Conservation (phyloP, 2,329 filamentous ascomycete genomes). For the Clonostachys solani region DNA sequence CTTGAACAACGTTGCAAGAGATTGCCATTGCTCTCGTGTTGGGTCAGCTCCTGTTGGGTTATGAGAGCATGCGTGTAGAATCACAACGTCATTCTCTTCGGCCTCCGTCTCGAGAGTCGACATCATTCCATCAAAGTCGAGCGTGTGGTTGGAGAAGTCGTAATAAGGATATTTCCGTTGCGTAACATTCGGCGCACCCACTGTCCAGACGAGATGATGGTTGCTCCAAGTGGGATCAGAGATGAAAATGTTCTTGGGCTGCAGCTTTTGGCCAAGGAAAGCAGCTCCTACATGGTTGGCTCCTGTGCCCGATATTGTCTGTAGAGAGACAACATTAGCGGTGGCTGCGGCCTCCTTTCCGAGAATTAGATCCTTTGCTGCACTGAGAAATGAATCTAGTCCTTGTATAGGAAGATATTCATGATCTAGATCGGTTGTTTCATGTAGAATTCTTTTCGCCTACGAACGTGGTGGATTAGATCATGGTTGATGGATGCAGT, state of each 20-base stretch:
- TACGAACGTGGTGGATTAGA: conserved; percentile 25
- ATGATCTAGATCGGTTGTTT: conserved; percentile 80
- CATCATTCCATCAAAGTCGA: conserved; percentile 23
- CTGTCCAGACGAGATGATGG: conserved; percentile 21
- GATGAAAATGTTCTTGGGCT: conserved; percentile 19
- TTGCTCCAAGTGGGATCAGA: conserved; percentile 43
- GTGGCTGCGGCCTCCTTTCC: conserved; percentile 1
- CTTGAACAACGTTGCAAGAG: conserved; percentile 19
- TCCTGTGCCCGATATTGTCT: conserved; percentile 29
- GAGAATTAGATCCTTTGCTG: conserved; percentile 16
- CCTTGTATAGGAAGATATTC: conserved; percentile 92
- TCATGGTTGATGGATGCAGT: neutral
- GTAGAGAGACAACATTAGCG: conserved; percentile 16
- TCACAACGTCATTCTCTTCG: conserved; percentile 18
- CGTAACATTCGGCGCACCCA: conserved; percentile 10
- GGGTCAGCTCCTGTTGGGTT: conserved; percentile 31
- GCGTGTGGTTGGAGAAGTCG: conserved; percentile 8
- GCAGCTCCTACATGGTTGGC: conserved; percentile 22
- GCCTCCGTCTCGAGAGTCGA: conserved; percentile 13
- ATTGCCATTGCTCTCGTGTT: conserved; percentile 22
- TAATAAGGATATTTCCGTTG: conserved; percentile 23
- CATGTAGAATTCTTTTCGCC: conserved; percentile 78
- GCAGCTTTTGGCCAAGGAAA: conserved; percentile 12
- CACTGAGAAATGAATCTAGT: conserved; percentile 57
- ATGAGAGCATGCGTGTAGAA: conserved; percentile 30